Base-by-base conservation (phyloP, 257 asterid species). In the Nicotiana paniculata region DNA sequence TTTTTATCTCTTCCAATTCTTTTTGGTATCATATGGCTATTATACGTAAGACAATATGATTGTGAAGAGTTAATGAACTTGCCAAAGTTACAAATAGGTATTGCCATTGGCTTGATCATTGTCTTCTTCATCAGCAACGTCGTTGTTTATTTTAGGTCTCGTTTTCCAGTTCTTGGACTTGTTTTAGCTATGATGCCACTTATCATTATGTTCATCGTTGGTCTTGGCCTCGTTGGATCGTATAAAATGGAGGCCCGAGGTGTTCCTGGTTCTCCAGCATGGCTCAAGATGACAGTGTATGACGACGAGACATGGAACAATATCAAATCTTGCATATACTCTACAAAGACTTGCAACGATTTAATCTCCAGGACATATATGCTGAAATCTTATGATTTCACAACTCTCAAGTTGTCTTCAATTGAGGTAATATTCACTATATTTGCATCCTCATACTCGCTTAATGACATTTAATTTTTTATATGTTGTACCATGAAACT, bases 1-100 rank as follows among this genome's bases (percentile, higher is more conserved):
- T 79, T 89, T n/a, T 83, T 89, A 8, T 87, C 92, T 1, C 26
- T 89, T 8, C 89, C 92, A 2, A 26, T 85, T 80, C 79, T 89
- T 24, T 87, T 84, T 39, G 24, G 58, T 7, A 77, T 88, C 16
- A 72, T 85, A 77, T 89, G 88, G 88, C 35, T 87, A 21, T 55
- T 89, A 4, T 87, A 77, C 79, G 57, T 80, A 9, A 63, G 83
- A 10, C 83, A 81, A 17, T 85, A 80, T 69, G 86, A 84, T 28
- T 89, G 92, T 18, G 90, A 89, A 70, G 83, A 59, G 46, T 51
- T 89, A 6, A 59, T 89, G 59, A 76, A 80, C 67, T 63, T 87
- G 39, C 84, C 81, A 13, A 80, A 63, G 26, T 55, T 88, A 80
- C 88, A 88, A 63, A 46, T 80, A 17, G 88, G 85, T 6, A 75